A percentile compares a stretch with the other conserved stretches of the same genome.
These are phyloP conservation scores for Buxus sempervirens DNA, from an alignment of 164 flowering plant species.

Conservation along the genomic window DNA sequence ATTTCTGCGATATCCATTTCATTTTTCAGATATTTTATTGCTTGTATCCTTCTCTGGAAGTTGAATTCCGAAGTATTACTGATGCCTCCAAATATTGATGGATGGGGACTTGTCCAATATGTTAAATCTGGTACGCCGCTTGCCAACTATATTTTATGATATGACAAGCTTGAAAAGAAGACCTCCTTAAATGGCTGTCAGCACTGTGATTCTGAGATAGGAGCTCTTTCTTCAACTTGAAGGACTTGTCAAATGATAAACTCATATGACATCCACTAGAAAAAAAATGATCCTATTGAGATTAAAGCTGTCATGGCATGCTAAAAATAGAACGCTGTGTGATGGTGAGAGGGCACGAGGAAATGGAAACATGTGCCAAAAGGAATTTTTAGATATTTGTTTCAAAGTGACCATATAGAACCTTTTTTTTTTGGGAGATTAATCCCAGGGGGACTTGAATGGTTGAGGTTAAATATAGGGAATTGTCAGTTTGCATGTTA, in stretches of 20 bases:
- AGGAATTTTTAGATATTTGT: too few relatives aligned
- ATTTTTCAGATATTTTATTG: constrained; percentile 68
- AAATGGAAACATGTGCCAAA: not conserved
- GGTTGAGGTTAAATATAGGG: too few relatives aligned
- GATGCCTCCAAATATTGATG: constrained; percentile 51
- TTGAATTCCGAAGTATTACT: constrained; percentile 59
- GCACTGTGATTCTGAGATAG: not conserved
- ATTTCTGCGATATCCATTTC: constrained; percentile 3
- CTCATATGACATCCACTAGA: too few relatives aligned
- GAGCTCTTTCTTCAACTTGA: not conserved
- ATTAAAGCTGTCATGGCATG: not conserved
- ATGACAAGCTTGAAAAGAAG: not conserved
- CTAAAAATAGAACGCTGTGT: not conserved
- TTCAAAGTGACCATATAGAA: not conserved
- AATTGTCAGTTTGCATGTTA: too few relatives aligned
- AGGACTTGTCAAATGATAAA: not conserved
- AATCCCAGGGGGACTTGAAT: too few relatives aligned
- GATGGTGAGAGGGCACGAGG: not conserved
- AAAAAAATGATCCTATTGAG: not conserved
- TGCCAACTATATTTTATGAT: constrained; percentile 5
- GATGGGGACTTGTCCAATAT: constrained; percentile 44
- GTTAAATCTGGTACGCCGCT: constrained; percentile 67
- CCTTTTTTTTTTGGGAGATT: too few relatives aligned
- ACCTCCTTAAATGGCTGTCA: not conserved
- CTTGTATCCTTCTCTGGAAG: constrained; percentile 74